Evolutionary conservation across 2,329 filamentous ascomycete genomes (phyloP).

Genomic region (Bipolaris zeicola): DNA sequence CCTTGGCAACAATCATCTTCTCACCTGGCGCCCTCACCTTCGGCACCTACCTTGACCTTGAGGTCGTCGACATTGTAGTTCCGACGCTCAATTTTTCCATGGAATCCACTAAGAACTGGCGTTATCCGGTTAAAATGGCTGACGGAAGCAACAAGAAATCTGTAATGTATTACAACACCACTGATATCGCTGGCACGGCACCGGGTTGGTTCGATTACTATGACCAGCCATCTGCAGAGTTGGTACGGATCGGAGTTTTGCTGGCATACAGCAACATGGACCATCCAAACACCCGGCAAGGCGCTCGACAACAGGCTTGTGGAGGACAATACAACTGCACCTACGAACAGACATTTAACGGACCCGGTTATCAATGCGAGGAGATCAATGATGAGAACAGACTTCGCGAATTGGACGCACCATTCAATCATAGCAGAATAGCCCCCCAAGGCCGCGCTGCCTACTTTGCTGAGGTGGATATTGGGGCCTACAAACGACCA

Average conservation of each 20-base stretch:
- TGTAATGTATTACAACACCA: slow-evolving; percentile 45
- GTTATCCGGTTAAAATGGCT: slow-evolving; percentile 31
- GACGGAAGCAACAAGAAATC: slow-evolving; percentile 35
- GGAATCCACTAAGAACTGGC: slow-evolving; percentile 43
- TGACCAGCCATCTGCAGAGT: slow-evolving; percentile 41
- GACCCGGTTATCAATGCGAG: slow-evolving; percentile 43
- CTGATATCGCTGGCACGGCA: slow-evolving; percentile 22
- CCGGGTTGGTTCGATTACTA: slow-evolving; percentile 45
- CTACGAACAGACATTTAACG: slow-evolving; percentile 38
- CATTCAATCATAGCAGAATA: slow-evolving; percentile 41
- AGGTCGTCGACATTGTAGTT: slow-evolving; percentile 23
- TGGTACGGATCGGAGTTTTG: slow-evolving; percentile 37
- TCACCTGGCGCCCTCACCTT: slow-evolving; percentile 47
- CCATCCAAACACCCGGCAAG: slow-evolving; percentile 29
- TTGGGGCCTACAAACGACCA: slow-evolving; percentile 37
- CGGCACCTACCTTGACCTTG: slow-evolving; percentile 31
- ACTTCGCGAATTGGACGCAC: slow-evolving; percentile 32
- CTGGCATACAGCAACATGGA: slow-evolving; percentile 39
- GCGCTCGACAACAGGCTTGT: slow-evolving; percentile 45
- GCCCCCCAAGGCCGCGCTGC: slow-evolving; percentile 36
- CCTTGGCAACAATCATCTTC: slow-evolving; percentile 48
- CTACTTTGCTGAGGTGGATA: slow-evolving; percentile 38
- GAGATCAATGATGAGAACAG: slow-evolving; percentile 32
- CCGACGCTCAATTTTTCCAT: slow-evolving; percentile 37
- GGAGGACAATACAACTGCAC: slow-evolving; percentile 45